Evolutionary conservation across 2,329 filamentous ascomycete genomes (phyloP).

Genomic region (Cytospora piceicola): DNA sequence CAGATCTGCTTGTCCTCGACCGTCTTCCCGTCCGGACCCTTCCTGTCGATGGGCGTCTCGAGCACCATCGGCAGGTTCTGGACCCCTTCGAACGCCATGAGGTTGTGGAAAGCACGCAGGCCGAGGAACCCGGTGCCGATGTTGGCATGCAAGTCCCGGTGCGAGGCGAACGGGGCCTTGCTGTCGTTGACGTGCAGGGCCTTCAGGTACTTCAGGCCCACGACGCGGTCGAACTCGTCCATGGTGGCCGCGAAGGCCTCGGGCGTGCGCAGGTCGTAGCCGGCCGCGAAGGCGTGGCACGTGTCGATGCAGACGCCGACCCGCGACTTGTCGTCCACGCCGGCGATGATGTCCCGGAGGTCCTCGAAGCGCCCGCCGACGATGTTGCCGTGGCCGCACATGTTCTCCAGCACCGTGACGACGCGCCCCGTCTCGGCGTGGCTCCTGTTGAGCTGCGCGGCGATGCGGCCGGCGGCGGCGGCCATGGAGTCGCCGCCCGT

Average conservation of each 20-base stretch:
- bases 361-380: slow-evolving; percentile 87
- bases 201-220: slow-evolving; percentile 78
- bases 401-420: slow-evolving; percentile 88
- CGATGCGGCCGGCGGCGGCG: slow-evolving; percentile 78
- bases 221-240: slow-evolving; percentile 72
- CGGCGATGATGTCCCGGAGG: slow-evolving; percentile 78
- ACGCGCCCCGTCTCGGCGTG: slow-evolving; percentile 77
- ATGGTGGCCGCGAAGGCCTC: slow-evolving; percentile 75
- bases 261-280: slow-evolving; percentile 83
- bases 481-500: slow-evolving; percentile 69
- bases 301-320: slow-evolving; percentile 97
- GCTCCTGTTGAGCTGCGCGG: slow-evolving; percentile 78
- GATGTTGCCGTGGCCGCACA: slow-evolving; percentile 88
- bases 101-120: slow-evolving; percentile 83
- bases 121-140: slow-evolving; percentile 95
- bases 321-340: slow-evolving; percentile 78
- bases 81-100: slow-evolving; percentile 82
- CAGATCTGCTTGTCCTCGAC: slow-evolving; percentile 82
- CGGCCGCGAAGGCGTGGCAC: slow-evolving; percentile 93
- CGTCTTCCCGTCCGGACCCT: slow-evolving; percentile 66
- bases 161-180: slow-evolving; percentile 82
- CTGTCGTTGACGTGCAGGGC: slow-evolving; percentile 95
- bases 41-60: slow-evolving; percentile 88
- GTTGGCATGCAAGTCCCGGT: slow-evolving; percentile 91
- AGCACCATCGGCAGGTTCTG: slow-evolving; percentile 86